Evolutionary conservation across 1,284 basidiomycete genomes (phyloP), one percentile per base, ranked within the genome.

Genomic region (Pisolithus thermaeus): DNA sequence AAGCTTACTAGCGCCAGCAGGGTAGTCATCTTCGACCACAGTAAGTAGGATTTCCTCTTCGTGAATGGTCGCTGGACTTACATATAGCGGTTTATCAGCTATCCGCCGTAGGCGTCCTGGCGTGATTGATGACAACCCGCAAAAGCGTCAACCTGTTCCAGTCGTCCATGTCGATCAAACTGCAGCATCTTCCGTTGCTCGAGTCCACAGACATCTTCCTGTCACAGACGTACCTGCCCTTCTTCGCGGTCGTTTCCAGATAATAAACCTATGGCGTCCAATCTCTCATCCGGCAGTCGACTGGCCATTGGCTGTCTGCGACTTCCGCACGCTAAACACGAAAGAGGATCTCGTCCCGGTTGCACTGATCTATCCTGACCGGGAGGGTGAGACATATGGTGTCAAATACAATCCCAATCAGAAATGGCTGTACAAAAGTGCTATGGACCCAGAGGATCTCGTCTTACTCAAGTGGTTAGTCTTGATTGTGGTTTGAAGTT

Each of bases 211-310:
- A 7, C 81, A 84, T 57, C 73, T 80, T 18, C 76, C 79, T 0
- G 59, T 70, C 0, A 62, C 64, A 3, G 77, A 81, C 27, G 79
- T 71, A 0, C 73, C 73, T 0, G 67, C 66, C 25, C 68, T 77
- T 22, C 63, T 78, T 23, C 63, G 69, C 46, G 64, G 69, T 27
- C 77, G 80, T 22, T 80, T 76, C 65, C 80, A 83, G 60, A 76
- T 84, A 53, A 77, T 85, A 65, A 85, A 84, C 65, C 68, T 84
- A 44, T 85, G 83, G 83, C 68, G 81, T n/a, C 82, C 83, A 1
- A 78, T 84, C 47, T 56, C 66, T 6, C 67, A 76, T 50, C 61
- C 75, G 1, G 75, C 79, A 7, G 61, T 66, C 47, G 81, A 83
- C 57, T 73, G 69, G 65, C 82, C 82, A 0, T 73, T 85, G 39